phyloP scores from a whole-genome alignment of 2,329 filamentous ascomycete genomes.

The Exophiala spinifera region DNA sequence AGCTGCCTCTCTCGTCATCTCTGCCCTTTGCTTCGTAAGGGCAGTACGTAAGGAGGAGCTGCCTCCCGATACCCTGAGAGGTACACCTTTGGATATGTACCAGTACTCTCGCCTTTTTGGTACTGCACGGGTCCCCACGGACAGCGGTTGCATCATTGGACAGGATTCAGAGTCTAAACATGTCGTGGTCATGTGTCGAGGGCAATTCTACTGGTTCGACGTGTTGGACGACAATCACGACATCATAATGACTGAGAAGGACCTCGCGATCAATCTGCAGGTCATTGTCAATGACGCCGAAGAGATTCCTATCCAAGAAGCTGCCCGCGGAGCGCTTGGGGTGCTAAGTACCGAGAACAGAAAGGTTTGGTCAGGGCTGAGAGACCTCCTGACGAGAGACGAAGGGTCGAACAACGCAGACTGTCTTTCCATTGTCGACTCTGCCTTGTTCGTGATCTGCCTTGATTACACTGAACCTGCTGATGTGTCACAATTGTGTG shows the following conservation, averaged over 20 bases:
- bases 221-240: slow-evolving; percentile 92
- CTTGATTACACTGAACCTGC: slow-evolving; percentile 87
- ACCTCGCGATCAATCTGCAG: slow-evolving; percentile 84
- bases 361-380: slow-evolving; percentile 88
- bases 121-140: slow-evolving; percentile 88
- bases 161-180: slow-evolving; percentile 93
- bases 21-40: slow-evolving; percentile 84
- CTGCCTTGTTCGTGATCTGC: slow-evolving; percentile 86
- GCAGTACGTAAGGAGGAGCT: slow-evolving; percentile 91
- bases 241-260: slow-evolving; percentile 94
- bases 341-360: slow-evolving; percentile 95
- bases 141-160: slow-evolving; percentile 91
- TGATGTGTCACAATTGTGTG: slow-evolving; percentile 80
- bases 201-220: slow-evolving; percentile 99
- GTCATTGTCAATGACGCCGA: slow-evolving; percentile 89
- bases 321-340: slow-evolving; percentile 89
- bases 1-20: slow-evolving; percentile 86
- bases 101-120: slow-evolving; percentile 95
- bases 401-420: slow-evolving; percentile 92
- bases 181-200: slow-evolving; percentile 86
- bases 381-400: slow-evolving; percentile 82
- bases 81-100: slow-evolving; percentile 91
- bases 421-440: slow-evolving; percentile 91
- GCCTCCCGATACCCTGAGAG: slow-evolving; percentile 79
- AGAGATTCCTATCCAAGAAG: slow-evolving; percentile 85